phyloP scores from a whole-genome alignment of 1,284 basidiomycete genomes.

The Ceratobasidium sp. region DNA sequence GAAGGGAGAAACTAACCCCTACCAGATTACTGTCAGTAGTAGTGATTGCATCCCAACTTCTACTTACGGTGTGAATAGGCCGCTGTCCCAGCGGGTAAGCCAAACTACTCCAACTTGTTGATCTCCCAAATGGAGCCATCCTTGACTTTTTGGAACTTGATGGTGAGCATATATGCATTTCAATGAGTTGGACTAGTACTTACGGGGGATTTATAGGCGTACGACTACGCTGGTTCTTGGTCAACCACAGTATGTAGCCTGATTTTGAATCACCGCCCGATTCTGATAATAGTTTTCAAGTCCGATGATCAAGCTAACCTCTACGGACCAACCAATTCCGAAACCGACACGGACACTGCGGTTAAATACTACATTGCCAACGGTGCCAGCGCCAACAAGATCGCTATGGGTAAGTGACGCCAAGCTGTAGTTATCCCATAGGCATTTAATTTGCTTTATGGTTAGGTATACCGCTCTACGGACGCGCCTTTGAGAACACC shows the following conservation, averaged over 20 bases:
- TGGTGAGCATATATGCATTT: conserved; percentile 61
- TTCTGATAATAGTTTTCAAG: conserved; percentile 40
- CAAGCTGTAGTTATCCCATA: not conserved
- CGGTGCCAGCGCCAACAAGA: conserved; percentile 76
- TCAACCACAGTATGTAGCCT: conserved; percentile 53
- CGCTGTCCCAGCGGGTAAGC: conserved; percentile 68
- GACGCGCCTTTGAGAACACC: conserved; percentile 83
- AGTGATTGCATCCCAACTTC: not conserved
- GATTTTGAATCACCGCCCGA: not conserved
- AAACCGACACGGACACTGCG: conserved; percentile 73
- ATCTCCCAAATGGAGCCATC: conserved; percentile 71
- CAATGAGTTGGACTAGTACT: too few species aligned
- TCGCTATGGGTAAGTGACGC: conserved; percentile 69
- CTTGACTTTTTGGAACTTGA: conserved; percentile 84
- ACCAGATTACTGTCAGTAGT: conserved; percentile 60
- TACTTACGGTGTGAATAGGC: conserved; percentile 43
- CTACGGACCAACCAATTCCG: conserved; percentile 67
- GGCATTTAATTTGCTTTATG: not conserved
- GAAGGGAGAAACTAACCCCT: conserved; percentile 67
- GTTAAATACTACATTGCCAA: conserved; percentile 67
- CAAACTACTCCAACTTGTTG: conserved; percentile 69
- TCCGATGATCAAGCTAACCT: conserved; percentile 85
- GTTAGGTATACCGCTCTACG: conserved; percentile 81
- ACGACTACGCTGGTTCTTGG: conserved; percentile 80
- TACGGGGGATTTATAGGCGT: conserved; percentile 68